Evolutionary conservation across 208 protist genomes (phyloP).

Genomic region (Acanthamoeba royreba): DNA sequence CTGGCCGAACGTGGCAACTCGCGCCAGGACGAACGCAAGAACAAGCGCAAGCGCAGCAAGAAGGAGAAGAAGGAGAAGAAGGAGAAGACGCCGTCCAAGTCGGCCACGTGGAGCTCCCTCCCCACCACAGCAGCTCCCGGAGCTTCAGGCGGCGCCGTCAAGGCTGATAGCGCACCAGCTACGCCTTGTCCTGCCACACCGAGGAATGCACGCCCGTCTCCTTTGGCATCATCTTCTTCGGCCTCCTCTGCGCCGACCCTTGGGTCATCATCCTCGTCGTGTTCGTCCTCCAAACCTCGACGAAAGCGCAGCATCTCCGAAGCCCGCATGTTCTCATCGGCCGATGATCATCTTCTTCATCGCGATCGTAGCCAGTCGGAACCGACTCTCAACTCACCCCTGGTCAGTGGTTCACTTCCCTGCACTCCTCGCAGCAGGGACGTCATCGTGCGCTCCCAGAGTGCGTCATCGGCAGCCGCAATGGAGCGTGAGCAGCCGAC

Average conservation of each 20-base stretch:
- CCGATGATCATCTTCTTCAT: background rate
- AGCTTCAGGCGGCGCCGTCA: too few relatives aligned
- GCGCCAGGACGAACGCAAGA: background rate
- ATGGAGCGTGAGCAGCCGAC: background rate
- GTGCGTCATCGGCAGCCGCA: background rate
- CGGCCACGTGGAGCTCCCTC: background rate
- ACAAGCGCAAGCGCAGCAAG: background rate
- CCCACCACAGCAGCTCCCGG: background rate
- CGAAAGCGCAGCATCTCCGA: background rate
- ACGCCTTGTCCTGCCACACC: too few relatives aligned
- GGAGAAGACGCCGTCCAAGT: background rate
- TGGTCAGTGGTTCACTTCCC: too few relatives aligned
- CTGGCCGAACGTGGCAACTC: background rate
- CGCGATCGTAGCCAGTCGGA: background rate
- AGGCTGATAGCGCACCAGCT: too few relatives aligned
- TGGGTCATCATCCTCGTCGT: too few relatives aligned
- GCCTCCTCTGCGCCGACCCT: too few relatives aligned
- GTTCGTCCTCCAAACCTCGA: too few relatives aligned
- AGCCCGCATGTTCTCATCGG: background rate
- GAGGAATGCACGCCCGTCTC: too few relatives aligned
- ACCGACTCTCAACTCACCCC: background rate
- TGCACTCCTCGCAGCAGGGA: background rate
- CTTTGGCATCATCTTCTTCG: too few relatives aligned
- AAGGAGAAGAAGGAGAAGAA: conserved; percentile 20
- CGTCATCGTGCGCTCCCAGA: background rate